These are phyloP conservation scores for Chlorencoelia australis DNA, from an alignment of 2,329 filamentous ascomycete species.

Conservation along the genomic window DNA sequence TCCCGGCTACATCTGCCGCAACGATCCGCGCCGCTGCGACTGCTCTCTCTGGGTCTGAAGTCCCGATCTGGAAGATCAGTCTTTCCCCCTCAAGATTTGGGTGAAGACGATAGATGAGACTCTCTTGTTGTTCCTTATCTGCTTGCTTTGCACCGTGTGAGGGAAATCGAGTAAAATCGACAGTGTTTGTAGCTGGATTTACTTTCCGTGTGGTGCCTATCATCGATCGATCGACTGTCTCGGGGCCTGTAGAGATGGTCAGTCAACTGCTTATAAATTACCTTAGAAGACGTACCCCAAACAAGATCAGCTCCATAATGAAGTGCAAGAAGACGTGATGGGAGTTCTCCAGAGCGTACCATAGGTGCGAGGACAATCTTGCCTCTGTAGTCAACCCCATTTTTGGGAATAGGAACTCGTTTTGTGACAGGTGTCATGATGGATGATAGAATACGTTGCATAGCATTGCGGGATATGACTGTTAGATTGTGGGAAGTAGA, in stretches of 20 bases:
- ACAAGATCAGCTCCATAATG: conserved; percentile 95
- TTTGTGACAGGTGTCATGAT: conserved; percentile 51
- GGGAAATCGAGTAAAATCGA: conserved; percentile 74
- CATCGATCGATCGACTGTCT: conserved; percentile 86
- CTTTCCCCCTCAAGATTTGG: conserved; percentile 63
- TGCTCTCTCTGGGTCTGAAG: conserved; percentile 69
- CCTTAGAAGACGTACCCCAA: conserved; percentile 55
- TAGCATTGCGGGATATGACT: conserved; percentile 17
- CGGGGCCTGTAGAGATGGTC: conserved; percentile 51
- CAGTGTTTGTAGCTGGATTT: conserved; percentile 65
- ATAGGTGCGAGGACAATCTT: conserved; percentile 95
- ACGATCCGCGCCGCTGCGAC: conserved; percentile 78
- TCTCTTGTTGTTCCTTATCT: conserved; percentile 44
- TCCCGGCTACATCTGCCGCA: conserved; percentile 79
- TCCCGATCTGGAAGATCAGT: conserved; percentile 88
- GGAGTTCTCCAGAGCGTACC: conserved; percentile 94
- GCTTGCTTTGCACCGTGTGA: conserved; percentile 57
- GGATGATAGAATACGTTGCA: conserved; percentile 32
- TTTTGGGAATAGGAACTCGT: conserved; percentile 72
- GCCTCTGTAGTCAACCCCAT: conserved; percentile 86
- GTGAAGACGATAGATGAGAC: conserved; percentile 75
- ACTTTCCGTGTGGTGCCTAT: conserved; percentile 74
- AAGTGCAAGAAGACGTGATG: conserved; percentile 76
- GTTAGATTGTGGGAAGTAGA: not conserved
- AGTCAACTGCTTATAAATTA: conserved; percentile 8